Conservation (phyloP, 331 rosid genomes). For the Phaseolus coccineus region DNA sequence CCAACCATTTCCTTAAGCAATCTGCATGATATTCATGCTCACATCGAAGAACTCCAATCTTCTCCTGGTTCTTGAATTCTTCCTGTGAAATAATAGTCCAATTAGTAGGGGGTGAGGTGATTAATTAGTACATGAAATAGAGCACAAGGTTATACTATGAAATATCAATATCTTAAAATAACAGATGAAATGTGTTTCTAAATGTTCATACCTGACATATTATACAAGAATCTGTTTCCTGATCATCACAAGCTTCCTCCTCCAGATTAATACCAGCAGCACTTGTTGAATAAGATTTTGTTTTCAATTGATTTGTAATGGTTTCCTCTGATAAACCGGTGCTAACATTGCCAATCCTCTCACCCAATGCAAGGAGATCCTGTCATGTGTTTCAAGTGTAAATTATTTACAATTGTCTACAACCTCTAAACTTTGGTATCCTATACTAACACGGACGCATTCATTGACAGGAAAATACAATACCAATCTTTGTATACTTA, state of each 20-base stretch:
- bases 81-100: constrained; percentile 60
- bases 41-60: constrained; percentile 73
- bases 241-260: constrained; percentile 62
- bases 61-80: constrained; percentile 65
- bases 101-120: neutral
- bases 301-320: constrained; percentile 59
- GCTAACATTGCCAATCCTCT: constrained; percentile 83
- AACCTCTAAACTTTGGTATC: neutral
- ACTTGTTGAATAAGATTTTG: constrained; percentile 50
- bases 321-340: constrained; percentile 82
- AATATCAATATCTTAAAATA: neutral
- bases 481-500: constrained; percentile 45
- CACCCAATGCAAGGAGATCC: constrained; percentile 97
- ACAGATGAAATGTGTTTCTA: constrained; percentile 29
- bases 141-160: neutral
- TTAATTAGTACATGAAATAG: neutral
- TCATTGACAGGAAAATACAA: constrained; percentile 6
- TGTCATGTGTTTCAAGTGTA: constrained; percentile 46
- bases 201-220: constrained; percentile 77
- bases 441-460: constrained; percentile 4
- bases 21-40: constrained; percentile 83
- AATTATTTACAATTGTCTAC: constrained; percentile 8
- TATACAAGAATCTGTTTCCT: constrained; percentile 71
- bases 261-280: constrained; percentile 52
- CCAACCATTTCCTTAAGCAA: constrained; percentile 88